Base-by-base conservation (phyloP, 805 yeast genomes). In the Wickerhamomyces rabaulensis region DNA sequence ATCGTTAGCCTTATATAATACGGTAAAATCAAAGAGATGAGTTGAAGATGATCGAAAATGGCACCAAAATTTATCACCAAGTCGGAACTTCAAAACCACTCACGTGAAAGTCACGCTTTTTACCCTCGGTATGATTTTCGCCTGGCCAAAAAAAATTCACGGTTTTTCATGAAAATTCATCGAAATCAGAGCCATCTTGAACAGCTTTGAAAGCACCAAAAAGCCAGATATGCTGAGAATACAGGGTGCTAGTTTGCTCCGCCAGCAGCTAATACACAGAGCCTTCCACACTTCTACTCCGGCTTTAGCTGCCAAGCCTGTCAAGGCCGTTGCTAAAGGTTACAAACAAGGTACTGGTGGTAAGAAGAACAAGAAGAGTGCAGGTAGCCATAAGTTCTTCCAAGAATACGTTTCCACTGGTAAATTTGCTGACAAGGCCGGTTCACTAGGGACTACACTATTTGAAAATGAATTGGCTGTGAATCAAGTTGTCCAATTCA, bases 401-500 rank as follows among this genome's bases (percentile, higher is more conserved):
- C 51, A 52, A 22, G 62, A 62, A n/a, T 62, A 65, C 1, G 58
- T 65, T 4, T 52, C 57, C 33, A 62, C 68, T 7, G 57, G 65
- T 3, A 61, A 60, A 25, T 58, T 59, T 33, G 48, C 61, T 31
- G 51, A 53, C 29, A 61, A 60, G 41, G 69, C 69, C 6, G 45
- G 48, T 9, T 44, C 39, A 8, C 29, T 39, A 15, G 43, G 9
- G 17, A 52, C 61, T 15, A 54, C 65, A 57, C 6, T 40, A 39
- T 10, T 66, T 49, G 44, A 54, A 44, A 17, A 44, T 6, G 40
- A 52, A 41, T 9, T 49, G 39, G 25, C 45, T 2, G 22, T 54
- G 23, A 62, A 68, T 44, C 52, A 63, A 10, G 67, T 76, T 20
- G 61, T 66, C 7, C 61, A 63, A 31, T 87, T 72, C 63, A 58